Conservation (phyloP, 139 green algal species). For the Coelastrella sp. region DNA sequence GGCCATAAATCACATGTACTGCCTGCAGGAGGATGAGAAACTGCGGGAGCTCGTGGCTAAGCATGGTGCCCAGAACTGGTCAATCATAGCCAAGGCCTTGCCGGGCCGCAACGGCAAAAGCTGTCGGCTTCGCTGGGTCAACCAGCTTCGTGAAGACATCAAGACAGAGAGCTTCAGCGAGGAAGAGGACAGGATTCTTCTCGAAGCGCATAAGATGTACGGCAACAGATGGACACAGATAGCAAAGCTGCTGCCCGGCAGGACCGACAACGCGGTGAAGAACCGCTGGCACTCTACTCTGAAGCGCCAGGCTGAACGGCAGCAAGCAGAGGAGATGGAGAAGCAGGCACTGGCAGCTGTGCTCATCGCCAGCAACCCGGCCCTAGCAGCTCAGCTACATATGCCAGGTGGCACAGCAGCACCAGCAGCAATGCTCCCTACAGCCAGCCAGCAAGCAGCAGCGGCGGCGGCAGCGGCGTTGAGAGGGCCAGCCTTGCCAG, state of each 20-base stretch:
- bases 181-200: constrained; percentile 52
- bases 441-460: background rate
- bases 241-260: constrained; percentile 65
- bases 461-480: constrained; percentile 30
- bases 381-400: constrained; percentile 26
- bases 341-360: constrained; percentile 35
- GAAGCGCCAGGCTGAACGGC: constrained; percentile 54
- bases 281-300: constrained; percentile 71
- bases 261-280: constrained; percentile 73
- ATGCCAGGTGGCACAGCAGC: background rate
- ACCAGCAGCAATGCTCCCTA: background rate
- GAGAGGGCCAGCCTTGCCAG: background rate
- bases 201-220: constrained; percentile 53
- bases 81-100: constrained; percentile 57
- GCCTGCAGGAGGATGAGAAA: constrained; percentile 74
- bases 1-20: background rate
- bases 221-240: constrained; percentile 74
- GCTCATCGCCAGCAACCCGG: constrained; percentile 41
- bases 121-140: constrained; percentile 57
- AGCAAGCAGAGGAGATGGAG: constrained; percentile 28
- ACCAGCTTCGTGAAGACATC: constrained; percentile 60
- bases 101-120: constrained; percentile 67
- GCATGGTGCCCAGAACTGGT: constrained; percentile 75
- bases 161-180: constrained; percentile 56
- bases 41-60: constrained; percentile 64